Conservation (phyloP, 495 filamentous ascomycete species). For the Penicillium fimorum region DNA sequence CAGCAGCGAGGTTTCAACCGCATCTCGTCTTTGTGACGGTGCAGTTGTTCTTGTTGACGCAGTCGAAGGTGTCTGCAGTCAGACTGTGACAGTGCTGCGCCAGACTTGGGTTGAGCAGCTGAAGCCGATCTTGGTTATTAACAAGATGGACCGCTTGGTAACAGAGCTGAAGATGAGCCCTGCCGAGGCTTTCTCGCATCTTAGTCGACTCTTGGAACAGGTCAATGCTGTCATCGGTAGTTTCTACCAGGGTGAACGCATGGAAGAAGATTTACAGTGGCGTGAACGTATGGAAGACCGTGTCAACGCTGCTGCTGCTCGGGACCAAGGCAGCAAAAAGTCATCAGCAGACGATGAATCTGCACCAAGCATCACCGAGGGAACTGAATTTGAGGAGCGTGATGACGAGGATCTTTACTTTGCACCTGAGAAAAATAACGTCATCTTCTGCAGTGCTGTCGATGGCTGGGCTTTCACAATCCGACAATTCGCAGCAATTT, state of each 20-base stretch:
- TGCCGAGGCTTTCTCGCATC: conserved; percentile 80
- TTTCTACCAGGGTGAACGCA: conserved; percentile 96
- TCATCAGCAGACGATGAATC: conserved; percentile 53
- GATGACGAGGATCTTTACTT: conserved; percentile 99
- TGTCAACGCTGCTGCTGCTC: conserved; percentile 55
- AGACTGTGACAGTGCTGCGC: conserved; percentile 93
- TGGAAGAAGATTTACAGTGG: conserved; percentile 99
- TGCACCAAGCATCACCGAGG: conserved; percentile 33
- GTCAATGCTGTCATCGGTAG: conserved; percentile 97
- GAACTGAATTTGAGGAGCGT: conserved; percentile 74
- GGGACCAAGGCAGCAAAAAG: conserved; percentile 40
- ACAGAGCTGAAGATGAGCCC: conserved; percentile 93
- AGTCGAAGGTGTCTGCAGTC: conserved; percentile 96
- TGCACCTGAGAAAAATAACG: conserved; percentile 95
- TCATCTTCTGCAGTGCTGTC: conserved; percentile 96
- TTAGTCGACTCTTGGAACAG: conserved; percentile 89
- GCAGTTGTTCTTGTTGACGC: conserved; percentile 96
- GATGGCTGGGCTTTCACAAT: conserved; percentile 99
- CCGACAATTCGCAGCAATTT: conserved; percentile 87
- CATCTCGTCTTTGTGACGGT: conserved; percentile 91
- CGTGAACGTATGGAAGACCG: conserved; percentile 86
- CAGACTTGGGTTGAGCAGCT: conserved; percentile 96
- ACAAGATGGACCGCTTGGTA: conserved; percentile 94
- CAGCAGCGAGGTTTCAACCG: conserved; percentile 95
- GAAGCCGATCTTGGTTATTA: conserved; percentile 91